Evolutionary conservation across 2,329 filamentous ascomycete genomes (phyloP).

Genomic region (Chaetomium sp.): DNA sequence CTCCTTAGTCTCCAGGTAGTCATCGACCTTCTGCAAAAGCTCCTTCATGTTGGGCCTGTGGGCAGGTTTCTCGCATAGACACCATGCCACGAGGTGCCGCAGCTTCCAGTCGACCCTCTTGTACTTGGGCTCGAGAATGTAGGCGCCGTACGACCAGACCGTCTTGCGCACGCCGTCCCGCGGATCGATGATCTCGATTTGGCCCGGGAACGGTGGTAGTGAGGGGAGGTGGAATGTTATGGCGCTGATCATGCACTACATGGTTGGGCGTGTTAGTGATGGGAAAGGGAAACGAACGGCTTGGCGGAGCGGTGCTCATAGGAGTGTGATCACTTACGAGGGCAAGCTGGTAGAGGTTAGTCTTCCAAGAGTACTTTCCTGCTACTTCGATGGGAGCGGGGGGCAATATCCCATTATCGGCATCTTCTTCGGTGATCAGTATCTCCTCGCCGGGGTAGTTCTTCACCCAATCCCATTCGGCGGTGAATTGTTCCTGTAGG

Average conservation of each 20-base stretch:
- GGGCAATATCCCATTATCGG: background rate
- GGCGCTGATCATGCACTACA: background rate
- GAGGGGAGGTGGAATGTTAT: background rate
- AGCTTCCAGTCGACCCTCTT: background rate
- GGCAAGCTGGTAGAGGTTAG: slow-evolving; percentile 12
- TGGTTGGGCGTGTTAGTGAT: background rate
- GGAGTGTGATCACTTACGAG: background rate
- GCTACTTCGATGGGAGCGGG: background rate
- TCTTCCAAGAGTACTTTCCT: slow-evolving; percentile 2
- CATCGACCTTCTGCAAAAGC: background rate
- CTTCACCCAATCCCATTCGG: slow-evolving; percentile 7
- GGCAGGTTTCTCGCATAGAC: slow-evolving; percentile 5
- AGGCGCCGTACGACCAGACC: slow-evolving; percentile 8
- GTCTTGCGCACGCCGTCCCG: background rate
- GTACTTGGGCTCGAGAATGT: background rate
- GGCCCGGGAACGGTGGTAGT: background rate
- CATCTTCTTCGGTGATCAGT: background rate
- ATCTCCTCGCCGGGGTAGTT: background rate
- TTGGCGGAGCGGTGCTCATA: background rate
- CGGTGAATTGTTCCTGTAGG: slow-evolving; percentile 10
- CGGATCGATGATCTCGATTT: background rate
- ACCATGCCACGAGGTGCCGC: background rate
- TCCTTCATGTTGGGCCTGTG: background rate
- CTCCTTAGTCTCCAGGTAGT: background rate
- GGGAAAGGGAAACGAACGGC: background rate